Evolutionary conservation across 2,329 filamentous ascomycete species (phyloP).

Genomic region (Lasiodiplodia citricola): DNA sequence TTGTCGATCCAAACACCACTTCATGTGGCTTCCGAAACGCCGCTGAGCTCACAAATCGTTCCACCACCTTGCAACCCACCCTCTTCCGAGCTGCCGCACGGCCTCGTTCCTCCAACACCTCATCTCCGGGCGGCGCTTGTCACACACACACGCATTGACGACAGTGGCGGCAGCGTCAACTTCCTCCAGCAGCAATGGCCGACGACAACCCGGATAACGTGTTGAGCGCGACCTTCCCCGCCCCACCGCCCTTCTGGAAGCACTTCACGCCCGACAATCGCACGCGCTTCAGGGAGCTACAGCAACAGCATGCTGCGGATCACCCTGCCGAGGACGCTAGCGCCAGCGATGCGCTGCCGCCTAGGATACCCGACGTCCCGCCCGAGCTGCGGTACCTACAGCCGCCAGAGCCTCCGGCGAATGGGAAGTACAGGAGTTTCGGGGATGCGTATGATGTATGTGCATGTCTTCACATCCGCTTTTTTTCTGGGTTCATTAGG

Average conservation of each 20-base stretch:
- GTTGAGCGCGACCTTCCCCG: slow-evolving; percentile 72
- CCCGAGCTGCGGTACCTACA: slow-evolving; percentile 77
- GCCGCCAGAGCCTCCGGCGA: slow-evolving; percentile 75
- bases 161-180: not conserved
- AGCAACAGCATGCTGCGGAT: slow-evolving; percentile 38
- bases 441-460: slow-evolving; percentile 46
- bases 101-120: not conserved
- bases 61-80: not conserved
- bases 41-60: not conserved
- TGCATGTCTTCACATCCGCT: not conserved
- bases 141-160: too few relatives aligned
- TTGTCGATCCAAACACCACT: not conserved
- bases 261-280: slow-evolving; percentile 82
- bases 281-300: slow-evolving; percentile 60
- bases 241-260: slow-evolving; percentile 88
- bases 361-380: slow-evolving; percentile 58
- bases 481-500: not conserved
- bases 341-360: not conserved
- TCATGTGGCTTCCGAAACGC: not conserved
- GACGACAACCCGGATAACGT: slow-evolving; percentile 56
- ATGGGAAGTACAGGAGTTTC: slow-evolving; percentile 77
- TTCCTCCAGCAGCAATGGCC: slow-evolving; percentile 57
- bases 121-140: too few relatives aligned
- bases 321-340: slow-evolving; percentile 31
- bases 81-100: not conserved